Evolutionary conservation across 1,139 yeast species (phyloP), one percentile per base, ranked within the genome.

Genomic region (Blastobotrys serpentis): DNA sequence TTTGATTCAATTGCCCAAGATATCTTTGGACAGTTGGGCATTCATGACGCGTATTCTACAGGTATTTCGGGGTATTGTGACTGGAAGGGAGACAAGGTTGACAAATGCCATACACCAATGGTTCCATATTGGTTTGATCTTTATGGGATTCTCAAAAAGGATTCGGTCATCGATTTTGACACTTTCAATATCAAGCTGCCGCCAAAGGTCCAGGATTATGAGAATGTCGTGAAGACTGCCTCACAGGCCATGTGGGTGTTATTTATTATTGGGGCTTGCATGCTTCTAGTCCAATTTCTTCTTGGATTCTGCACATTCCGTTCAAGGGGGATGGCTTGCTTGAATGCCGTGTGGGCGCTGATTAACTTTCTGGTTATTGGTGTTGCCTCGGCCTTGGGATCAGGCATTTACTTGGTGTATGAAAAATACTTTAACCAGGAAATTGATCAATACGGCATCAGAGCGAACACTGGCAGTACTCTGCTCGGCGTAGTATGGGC

Each of bases 11-110:
- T 51, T 13, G 50, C 55, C 42, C 42, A 45, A 18, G 39, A 52
- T 11, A 40, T 55, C 11, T 51, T 59, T 30, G 48, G 57, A 3
- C 67, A 63, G 34, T 60, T 79, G 41, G 86, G 87, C 0, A 66
- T 84, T 26, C 70, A 84, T 5, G 80, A 79, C 44, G 78, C 79
- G 23, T 84, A 84, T 62, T 74, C 81, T n/a, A 69, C 84, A 36
- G 81, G 88, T 42, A 73, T 76, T 62, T 84, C 89, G 81, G 90
- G 89, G 26, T 85, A 82, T 68, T 86, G 95, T 65, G 70, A 75
- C 57, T 90, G 90, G 19, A 18, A 36, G 10, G 25, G 19, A n/a
- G 29, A 42, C 22, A 38, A 29, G 33, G 42, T 33, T 50, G 67
- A 75, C 44, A 68, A 68, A 38, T 70, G 74, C 57, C 45, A 50